phyloP scores from a whole-genome alignment of 2,329 filamentous ascomycete genomes.

The Pseudocercospora fijiensis region DNA sequence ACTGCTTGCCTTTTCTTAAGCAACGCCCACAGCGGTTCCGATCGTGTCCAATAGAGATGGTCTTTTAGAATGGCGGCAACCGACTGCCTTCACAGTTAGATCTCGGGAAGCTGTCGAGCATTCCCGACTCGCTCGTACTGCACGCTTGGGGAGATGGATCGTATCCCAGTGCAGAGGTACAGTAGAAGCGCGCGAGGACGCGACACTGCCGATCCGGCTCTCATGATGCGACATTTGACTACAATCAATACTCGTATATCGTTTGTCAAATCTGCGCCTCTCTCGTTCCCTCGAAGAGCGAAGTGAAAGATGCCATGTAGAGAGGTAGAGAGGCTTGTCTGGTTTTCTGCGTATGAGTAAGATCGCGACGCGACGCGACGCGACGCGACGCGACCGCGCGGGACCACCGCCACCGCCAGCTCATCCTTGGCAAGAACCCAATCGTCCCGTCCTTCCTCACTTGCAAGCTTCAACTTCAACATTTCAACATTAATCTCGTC shows the following conservation, averaged over 20 bases:
- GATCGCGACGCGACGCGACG: too few relatives aligned
- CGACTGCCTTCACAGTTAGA: neutral
- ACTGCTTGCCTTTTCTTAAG: neutral
- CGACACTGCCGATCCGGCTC: constrained; percentile 4
- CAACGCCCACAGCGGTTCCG: neutral
- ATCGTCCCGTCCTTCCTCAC: neutral
- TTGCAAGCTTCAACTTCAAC: neutral
- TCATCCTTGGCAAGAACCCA: neutral
- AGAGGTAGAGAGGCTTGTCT: too few relatives aligned
- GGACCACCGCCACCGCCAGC: too few relatives aligned
- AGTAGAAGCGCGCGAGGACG: neutral
- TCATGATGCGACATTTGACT: neutral
- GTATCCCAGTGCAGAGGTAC: neutral
- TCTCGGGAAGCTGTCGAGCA: neutral
- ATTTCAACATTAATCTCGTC: neutral
- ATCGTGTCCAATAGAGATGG: neutral
- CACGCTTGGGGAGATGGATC: neutral
- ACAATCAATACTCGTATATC: neutral
- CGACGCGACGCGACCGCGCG: too few relatives aligned
- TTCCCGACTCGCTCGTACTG: neutral
- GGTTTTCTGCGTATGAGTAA: too few relatives aligned
- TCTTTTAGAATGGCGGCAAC: neutral
- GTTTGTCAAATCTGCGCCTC: neutral
- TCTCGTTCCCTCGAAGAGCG: neutral
- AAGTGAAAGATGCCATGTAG: neutral